These are phyloP conservation scores for Wickerhamiella dianesei DNA, from an alignment of 805 yeast species.

Conservation along the genomic window DNA sequence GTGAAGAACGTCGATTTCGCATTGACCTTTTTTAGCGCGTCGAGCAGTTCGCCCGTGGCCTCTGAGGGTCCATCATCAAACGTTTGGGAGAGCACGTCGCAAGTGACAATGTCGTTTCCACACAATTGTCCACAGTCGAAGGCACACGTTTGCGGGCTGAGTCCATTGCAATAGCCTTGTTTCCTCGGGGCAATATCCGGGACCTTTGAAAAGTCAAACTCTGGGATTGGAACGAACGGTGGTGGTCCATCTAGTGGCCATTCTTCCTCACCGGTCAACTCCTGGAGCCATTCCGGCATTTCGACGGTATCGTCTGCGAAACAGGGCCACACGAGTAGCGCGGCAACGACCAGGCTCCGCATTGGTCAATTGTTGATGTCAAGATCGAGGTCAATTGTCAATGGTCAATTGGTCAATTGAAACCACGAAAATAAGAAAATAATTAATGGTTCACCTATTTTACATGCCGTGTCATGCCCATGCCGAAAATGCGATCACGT, in stretches of 20 bases:
- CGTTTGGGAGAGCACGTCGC: constrained; percentile 66
- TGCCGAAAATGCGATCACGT: not conserved
- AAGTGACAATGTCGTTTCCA: constrained; percentile 68
- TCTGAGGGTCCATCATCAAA: constrained; percentile 93
- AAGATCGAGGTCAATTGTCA: no score
- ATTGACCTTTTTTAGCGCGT: constrained; percentile 28
- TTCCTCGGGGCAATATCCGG: constrained; percentile 32
- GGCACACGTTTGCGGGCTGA: constrained; percentile 47
- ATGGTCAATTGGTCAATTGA: not conserved
- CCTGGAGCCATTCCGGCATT: constrained; percentile 69
- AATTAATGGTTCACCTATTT: no score
- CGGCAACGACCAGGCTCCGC: not conserved
- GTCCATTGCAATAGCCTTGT: constrained; percentile 42
- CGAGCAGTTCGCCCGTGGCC: constrained; percentile 47
- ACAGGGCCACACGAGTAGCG: not conserved
- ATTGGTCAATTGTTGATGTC: constrained; percentile 1
- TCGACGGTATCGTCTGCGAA: constrained; percentile 26
- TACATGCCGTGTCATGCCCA: not conserved
- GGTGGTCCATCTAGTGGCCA: constrained; percentile 65
- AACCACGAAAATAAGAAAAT: not conserved
- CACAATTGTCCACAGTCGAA: constrained; percentile 75
- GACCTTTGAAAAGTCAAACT: constrained; percentile 39
- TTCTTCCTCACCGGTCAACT: constrained; percentile 52
- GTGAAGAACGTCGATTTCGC: constrained; percentile 68
- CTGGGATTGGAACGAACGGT: constrained; percentile 69